Evolutionary conservation across 768 basidiomycete species (phyloP).

Genomic region (Ephemerocybe angulata): DNA sequence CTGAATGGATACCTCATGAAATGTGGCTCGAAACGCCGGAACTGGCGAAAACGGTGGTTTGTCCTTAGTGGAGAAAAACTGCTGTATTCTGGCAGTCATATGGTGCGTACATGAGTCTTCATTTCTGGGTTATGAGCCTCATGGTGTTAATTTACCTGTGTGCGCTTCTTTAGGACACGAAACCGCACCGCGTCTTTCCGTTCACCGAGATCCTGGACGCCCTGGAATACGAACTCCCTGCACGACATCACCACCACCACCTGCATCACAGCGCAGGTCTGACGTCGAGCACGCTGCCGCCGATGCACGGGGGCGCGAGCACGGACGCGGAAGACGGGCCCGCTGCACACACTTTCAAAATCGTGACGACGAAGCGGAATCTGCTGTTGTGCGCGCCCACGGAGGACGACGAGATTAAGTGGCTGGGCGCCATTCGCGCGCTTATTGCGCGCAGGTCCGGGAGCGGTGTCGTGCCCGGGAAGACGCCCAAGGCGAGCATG

Average conservation of each 20-base stretch:
- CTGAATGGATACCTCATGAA: slow-evolving; percentile 94
- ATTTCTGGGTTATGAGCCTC: not conserved
- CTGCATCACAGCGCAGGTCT: slow-evolving; percentile 24
- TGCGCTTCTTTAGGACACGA: slow-evolving; percentile 64
- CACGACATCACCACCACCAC: slow-evolving; percentile 40
- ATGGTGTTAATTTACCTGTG: slow-evolving; percentile 3
- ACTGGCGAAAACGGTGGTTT: slow-evolving; percentile 98
- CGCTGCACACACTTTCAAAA: slow-evolving; percentile 72
- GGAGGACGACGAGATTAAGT: slow-evolving; percentile 98
- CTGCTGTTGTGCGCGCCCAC: slow-evolving; percentile 87
- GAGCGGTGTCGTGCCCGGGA: slow-evolving; percentile 48
- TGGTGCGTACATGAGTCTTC: slow-evolving; percentile 57
- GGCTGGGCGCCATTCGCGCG: slow-evolving; percentile 92
- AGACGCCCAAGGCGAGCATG: slow-evolving; percentile 27
- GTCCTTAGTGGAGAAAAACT: slow-evolving; percentile 85
- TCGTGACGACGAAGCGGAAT: slow-evolving; percentile 91
- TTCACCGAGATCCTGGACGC: slow-evolving; percentile 88
- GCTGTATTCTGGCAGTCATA: slow-evolving; percentile 88
- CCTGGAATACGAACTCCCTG: slow-evolving; percentile 74
- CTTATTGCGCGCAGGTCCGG: slow-evolving; percentile 74
- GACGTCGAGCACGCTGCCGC: slow-evolving; percentile 31
- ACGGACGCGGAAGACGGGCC: slow-evolving; percentile 40
- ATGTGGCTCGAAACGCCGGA: slow-evolving; percentile 87
- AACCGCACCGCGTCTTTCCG: slow-evolving; percentile 81
- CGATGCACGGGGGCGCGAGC: slow-evolving; percentile 25